Evolutionary conservation across 108 stramenopile genomes (phyloP).

Genomic region (Fistulifera pelliculosa): DNA sequence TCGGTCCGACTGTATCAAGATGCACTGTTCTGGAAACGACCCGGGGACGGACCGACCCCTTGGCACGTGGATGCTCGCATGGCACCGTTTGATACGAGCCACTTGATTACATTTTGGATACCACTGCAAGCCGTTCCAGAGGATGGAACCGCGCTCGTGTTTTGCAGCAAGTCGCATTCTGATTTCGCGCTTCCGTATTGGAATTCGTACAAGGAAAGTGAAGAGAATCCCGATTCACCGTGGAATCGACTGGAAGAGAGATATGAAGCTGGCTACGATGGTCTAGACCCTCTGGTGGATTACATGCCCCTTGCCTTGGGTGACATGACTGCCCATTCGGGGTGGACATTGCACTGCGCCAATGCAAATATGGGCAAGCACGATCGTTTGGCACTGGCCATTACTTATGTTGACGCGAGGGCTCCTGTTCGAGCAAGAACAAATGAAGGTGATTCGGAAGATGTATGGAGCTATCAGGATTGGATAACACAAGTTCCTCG

Average conservation of each 20-base stretch:
- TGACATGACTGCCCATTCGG: constrained; percentile 72
- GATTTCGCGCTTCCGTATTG: constrained; percentile 83
- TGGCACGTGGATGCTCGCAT: constrained; percentile 84
- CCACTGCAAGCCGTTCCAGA: constrained; percentile 52
- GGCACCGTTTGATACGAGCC: constrained; percentile 79
- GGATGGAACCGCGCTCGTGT: constrained; percentile 53
- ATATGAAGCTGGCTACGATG: constrained; percentile 14
- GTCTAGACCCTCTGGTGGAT: constrained; percentile 23
- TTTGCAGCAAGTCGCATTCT: constrained; percentile 61
- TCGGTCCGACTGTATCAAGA: constrained; percentile 78
- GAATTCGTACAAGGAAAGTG: constrained; percentile 32
- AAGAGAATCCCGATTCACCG: constrained; percentile 7
- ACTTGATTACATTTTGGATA: constrained; percentile 86
- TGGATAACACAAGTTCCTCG: constrained; percentile 50
- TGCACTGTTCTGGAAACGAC: constrained; percentile 73
- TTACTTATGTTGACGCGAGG: constrained; percentile 67
- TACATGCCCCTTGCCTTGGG: constrained; percentile 73
- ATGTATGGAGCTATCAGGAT: constrained; percentile 59
- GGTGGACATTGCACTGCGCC: constrained; percentile 82
- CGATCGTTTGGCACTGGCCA: constrained; percentile 67
- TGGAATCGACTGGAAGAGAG: constrained; percentile 55
- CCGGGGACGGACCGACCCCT: constrained; percentile 69
- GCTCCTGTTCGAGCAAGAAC: constrained; percentile 67
- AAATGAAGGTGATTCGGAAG: constrained; percentile 63
- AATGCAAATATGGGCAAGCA: constrained; percentile 29